Percentiles rank a stretch among this genome's conserved stretches.
phyloP scores from a whole-genome alignment of 176 grass and related monocot species.

The Cenchrus americanus region DNA sequence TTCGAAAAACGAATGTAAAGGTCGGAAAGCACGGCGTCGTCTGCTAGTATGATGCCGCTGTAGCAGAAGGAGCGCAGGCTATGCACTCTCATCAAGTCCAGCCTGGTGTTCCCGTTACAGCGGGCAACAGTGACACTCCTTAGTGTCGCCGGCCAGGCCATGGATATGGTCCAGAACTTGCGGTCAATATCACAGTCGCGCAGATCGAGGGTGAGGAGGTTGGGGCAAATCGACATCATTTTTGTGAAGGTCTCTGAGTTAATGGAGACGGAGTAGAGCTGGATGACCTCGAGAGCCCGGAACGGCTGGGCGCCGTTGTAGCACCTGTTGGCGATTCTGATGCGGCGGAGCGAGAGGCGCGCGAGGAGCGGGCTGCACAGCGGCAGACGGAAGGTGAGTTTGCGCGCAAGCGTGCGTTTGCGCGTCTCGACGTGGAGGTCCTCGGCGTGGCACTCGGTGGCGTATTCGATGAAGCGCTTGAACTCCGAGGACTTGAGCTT shows the following conservation, averaged over 20 bases:
- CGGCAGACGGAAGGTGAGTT: constrained; percentile 7
- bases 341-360: constrained; percentile 41
- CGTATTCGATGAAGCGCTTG: constrained; percentile 22
- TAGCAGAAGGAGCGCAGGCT: constrained; percentile 17
- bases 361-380: constrained; percentile 36
- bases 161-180: background rate
- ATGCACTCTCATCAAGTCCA: constrained; percentile 15
- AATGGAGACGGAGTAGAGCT: constrained; percentile 24
- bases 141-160: background rate
- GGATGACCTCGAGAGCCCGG: too few relatives aligned
- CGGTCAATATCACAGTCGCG: constrained; percentile 1
- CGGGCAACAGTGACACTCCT: constrained; percentile 47
- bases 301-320: too few relatives aligned
- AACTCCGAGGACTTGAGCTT: constrained; percentile 14
- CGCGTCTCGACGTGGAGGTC: constrained; percentile 41
- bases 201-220: constrained; percentile 52
- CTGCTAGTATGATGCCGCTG: background rate
- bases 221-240: constrained; percentile 49
- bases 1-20: too few relatives aligned
- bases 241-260: constrained; percentile 17
- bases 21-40: too few relatives aligned
- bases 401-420: background rate
- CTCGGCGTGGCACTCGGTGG: constrained; percentile 42
- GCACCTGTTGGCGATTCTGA: too few relatives aligned
- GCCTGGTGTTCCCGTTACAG: constrained; percentile 23